These are phyloP conservation scores for Rosa hybrid DNA, from an alignment of 331 rosid genomes.

Conservation along the genomic window DNA sequence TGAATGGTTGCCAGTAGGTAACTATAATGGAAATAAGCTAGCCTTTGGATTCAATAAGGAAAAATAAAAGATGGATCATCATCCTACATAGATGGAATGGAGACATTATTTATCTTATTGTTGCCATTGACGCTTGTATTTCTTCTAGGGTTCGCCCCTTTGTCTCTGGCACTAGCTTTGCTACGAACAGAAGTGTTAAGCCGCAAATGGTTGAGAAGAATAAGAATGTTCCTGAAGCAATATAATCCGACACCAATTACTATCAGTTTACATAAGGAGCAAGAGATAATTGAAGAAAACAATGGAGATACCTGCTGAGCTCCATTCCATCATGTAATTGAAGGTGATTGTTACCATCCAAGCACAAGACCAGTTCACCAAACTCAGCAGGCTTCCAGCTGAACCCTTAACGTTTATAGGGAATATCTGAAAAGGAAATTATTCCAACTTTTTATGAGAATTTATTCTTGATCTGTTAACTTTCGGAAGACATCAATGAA, in stretches of 20 bases:
- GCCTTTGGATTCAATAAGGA: too few species aligned
- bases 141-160: too few species aligned
- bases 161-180: conserved; percentile 37
- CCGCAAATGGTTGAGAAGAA: conserved; percentile 18
- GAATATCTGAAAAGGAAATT: conserved; percentile 9
- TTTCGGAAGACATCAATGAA: neutral
- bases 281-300: neutral
- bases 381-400: conserved; percentile 22
- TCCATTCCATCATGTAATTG: conserved; percentile 32
- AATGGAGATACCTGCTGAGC: neutral
- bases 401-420: conserved; percentile 24
- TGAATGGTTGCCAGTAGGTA: too few species aligned
- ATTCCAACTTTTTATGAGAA: neutral
- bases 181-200: conserved; percentile 11
- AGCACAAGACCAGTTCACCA: conserved; percentile 2
- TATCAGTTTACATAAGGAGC: neutral
- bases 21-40: too few species aligned
- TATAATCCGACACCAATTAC: neutral
- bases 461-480: neutral
- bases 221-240: conserved; percentile 34
- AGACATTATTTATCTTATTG: too few species aligned
- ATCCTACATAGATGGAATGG: too few species aligned
- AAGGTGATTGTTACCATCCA: conserved; percentile 18
- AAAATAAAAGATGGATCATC: too few species aligned
- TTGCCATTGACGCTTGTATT: conserved; percentile 5